Evolutionary conservation across 441 rosid species (phyloP).

Genomic region (Pelargonium cotyledonis): DNA sequence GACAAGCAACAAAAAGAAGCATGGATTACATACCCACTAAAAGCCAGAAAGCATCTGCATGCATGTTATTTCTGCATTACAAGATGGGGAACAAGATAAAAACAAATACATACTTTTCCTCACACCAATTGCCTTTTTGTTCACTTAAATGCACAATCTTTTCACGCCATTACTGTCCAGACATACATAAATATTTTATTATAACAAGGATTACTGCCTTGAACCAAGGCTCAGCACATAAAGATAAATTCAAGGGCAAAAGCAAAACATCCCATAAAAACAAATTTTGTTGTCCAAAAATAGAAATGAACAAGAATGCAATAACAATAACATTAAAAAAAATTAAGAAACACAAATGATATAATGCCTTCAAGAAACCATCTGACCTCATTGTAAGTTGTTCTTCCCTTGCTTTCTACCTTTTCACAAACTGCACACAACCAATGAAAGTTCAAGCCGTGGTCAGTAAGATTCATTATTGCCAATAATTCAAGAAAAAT

Average conservation of each 20-base stretch:
- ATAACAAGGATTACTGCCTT: too few species aligned
- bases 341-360: constrained; percentile 3
- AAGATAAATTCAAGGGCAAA: too few species aligned
- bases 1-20: neutral
- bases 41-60: neutral
- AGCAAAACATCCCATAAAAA: too few species aligned
- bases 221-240: too few species aligned
- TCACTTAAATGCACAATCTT: constrained; percentile 1
- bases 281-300: too few species aligned
- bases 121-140: neutral
- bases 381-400: constrained; percentile 94
- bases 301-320: neutral
- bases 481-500: neutral
- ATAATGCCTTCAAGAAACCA: constrained; percentile 28
- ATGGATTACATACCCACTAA: neutral
- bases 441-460: constrained; percentile 17
- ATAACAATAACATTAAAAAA: neutral
- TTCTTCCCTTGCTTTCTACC: constrained; percentile 97
- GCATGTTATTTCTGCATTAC: neutral
- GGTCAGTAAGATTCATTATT: constrained; percentile 12
- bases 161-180: neutral
- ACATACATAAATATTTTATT: neutral
- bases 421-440: constrained; percentile 78
- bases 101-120: neutral
- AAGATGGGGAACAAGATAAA: neutral